phyloP scores from a whole-genome alignment of 345 rosid genomes.

The Syzygium aqueum region DNA sequence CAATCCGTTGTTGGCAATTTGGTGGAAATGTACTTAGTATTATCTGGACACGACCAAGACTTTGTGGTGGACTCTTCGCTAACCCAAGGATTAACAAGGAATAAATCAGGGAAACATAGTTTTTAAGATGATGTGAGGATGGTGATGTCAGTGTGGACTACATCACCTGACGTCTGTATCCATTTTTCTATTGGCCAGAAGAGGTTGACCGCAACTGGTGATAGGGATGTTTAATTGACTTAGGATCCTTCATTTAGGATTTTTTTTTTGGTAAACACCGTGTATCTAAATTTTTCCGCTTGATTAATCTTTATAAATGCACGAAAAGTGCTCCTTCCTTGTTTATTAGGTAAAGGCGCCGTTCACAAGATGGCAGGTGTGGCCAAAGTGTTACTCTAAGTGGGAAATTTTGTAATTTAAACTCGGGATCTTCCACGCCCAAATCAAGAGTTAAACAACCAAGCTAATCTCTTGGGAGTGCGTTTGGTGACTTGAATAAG shows the following conservation, averaged over 20 bases:
- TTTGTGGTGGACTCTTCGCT: neutral
- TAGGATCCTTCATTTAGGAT: neutral
- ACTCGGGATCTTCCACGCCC: neutral
- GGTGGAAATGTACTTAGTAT: neutral
- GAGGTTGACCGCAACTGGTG: neutral
- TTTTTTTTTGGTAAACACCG: neutral
- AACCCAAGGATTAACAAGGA: neutral
- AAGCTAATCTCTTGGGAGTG: neutral
- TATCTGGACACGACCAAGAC: neutral
- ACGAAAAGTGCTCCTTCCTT: neutral
- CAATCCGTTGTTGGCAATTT: neutral
- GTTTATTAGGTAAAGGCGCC: neutral
- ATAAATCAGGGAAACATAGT: neutral
- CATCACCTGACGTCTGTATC: neutral
- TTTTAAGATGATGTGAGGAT: neutral
- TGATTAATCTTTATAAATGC: neutral
- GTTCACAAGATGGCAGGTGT: neutral
- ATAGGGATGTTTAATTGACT: neutral
- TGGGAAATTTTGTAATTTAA: neutral
- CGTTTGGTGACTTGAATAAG: neutral
- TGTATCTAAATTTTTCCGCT: neutral
- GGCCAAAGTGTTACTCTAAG: neutral
- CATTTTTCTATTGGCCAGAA: neutral
- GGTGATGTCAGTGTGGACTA: neutral
- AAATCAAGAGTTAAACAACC: neutral